These are phyloP conservation scores for Dianthus caryophyllus DNA, from an alignment of 148 eudicot genomes.

Conservation along the genomic window DNA sequence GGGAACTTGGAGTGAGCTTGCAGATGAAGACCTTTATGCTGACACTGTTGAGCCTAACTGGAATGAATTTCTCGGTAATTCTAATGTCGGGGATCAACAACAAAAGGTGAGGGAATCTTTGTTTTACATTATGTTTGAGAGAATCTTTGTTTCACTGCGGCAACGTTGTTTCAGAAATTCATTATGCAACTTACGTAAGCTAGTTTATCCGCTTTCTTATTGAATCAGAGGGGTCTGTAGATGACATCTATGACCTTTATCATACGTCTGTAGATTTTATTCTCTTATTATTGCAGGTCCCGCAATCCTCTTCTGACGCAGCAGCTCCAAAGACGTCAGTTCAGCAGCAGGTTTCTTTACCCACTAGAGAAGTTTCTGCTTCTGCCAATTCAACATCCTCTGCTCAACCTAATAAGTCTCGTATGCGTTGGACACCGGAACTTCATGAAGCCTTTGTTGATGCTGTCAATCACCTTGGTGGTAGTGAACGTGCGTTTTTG, in stretches of 20 bases:
- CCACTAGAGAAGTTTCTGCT: conserved; percentile 32
- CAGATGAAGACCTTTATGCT: conserved; percentile 40
- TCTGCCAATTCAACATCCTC: conserved; percentile 33
- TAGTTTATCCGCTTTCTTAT: neutral
- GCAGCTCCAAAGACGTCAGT: conserved; percentile 23
- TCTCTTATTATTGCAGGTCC: conserved; percentile 29
- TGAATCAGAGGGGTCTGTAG: too few relatives aligned
- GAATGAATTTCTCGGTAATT: conserved; percentile 48
- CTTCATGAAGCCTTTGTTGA: conserved; percentile 78
- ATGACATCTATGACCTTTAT: too few relatives aligned
- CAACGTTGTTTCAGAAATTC: too few relatives aligned
- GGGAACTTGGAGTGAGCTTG: conserved; percentile 59
- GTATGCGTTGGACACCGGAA: conserved; percentile 87
- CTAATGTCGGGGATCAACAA: conserved; percentile 12
- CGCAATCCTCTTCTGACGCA: conserved; percentile 35
- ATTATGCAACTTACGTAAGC: too few relatives aligned
- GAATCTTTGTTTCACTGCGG: neutral
- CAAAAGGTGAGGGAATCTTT: conserved; percentile 38
- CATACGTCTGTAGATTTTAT: too few relatives aligned
- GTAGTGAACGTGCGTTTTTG: conserved; percentile 49
- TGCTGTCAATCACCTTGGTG: conserved; percentile 79
- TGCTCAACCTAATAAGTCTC: conserved; percentile 39
- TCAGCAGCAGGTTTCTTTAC: conserved; percentile 30
- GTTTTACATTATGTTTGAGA: neutral
- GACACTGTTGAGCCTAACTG: conserved; percentile 54